Evolutionary conservation across 306 rosid genomes (phyloP).

Genomic region (Lupinus albus): DNA sequence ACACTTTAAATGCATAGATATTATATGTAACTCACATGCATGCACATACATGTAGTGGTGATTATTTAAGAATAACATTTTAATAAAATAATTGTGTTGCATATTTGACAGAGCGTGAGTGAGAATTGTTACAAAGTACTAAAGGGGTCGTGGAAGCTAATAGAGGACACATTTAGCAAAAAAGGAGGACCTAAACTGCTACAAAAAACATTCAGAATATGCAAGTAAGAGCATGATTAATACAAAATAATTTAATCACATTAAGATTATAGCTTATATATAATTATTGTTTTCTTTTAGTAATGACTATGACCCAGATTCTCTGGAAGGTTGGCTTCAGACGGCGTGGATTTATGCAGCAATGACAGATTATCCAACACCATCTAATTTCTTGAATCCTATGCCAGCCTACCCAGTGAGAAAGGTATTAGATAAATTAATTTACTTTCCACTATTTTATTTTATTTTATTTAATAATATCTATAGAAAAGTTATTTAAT

Average conservation of each 20-base stretch:
- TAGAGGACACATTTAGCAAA: conserved; percentile 40
- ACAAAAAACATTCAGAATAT: conserved; percentile 61
- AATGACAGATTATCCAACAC: conserved; percentile 95
- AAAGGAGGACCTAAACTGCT: conserved; percentile 53
- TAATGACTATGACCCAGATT: conserved; percentile 11
- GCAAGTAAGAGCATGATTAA: conserved; percentile 57
- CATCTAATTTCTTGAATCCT: conserved; percentile 68
- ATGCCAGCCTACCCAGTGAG: conserved; percentile 83
- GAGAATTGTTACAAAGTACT: conserved; percentile 78
- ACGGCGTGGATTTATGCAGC: conserved; percentile 57
- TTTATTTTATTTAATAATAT: too few relatives aligned
- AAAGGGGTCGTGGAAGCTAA: conserved; percentile 65
- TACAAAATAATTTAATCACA: not conserved
- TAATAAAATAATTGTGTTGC: not conserved
- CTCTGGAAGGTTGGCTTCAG: conserved; percentile 53
- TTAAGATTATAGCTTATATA: not conserved
- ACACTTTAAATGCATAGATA: too few relatives aligned
- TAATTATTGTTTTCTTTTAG: conserved; percentile 22
- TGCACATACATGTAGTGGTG: not conserved
- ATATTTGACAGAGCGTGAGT: conserved; percentile 61
- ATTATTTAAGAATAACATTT: not conserved
- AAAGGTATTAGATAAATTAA: conserved; percentile 49
- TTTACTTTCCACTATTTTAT: not conserved
- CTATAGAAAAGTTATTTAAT: too few relatives aligned
- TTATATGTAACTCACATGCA: not conserved